Base-by-base conservation (phyloP, 208 protist genomes). In the Giardia muris region DNA sequence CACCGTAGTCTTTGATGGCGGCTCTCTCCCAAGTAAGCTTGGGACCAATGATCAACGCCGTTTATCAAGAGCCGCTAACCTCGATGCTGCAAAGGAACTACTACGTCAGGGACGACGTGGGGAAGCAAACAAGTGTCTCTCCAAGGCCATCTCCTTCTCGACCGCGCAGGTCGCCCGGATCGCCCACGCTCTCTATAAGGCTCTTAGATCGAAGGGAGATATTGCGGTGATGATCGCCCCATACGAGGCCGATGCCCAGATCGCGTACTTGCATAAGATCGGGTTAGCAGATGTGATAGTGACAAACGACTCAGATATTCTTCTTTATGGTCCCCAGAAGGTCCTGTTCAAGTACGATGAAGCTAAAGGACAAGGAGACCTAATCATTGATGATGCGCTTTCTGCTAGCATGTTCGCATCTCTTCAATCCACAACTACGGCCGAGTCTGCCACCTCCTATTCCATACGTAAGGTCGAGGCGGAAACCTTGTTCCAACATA, bases 1-100 rank as follows among this genome's bases (percentile, higher is more conserved):
- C n/a, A 47, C 45, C 10, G n/a, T 90, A 4, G 87, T 90, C n/a
- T 90, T 90, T 47, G 87, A 90, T 90, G 87, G 87, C 46, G 87
- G 87, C 48, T 47, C n/a, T 10, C 44, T 90, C 10, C 87, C 87
- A 2, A 2, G 2, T 90, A 90, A 90, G 45, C 1, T 2, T 1
- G 4, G 4, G 2, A 90, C 87, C 1, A 47, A 90, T n/a, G n/a
- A 44, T 4, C 1, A 22, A 1, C 46, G 87, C 4, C 0, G n/a
- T 4, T 4, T 67, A 47, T 44, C 44, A 0, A 90, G 2, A 90
- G 87, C 4, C 42, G 44, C 4, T 4, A 2, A 47, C 48, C 43
- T 89, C 19, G 19, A 3, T 10, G 2, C 48, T 4, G 4, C n/a
- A 2, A n/a, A 90, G 44, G 43, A 1, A 4, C n/a, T 48, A 4